Evolutionary conservation across 148 eudicot species (phyloP).

Genomic region (Nepenthes mirabilis): DNA sequence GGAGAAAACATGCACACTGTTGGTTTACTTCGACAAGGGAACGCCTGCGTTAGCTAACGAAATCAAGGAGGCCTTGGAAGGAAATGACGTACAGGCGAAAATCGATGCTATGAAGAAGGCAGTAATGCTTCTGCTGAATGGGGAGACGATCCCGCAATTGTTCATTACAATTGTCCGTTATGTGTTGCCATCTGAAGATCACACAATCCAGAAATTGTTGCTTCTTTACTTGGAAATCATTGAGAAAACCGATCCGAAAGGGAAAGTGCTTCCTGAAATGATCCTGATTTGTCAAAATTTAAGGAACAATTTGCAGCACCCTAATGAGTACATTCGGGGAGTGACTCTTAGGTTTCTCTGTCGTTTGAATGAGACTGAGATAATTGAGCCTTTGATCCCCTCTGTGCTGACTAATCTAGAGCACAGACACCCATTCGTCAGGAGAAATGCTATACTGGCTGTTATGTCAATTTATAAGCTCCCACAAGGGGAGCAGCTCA

Average conservation of each 20-base stretch:
- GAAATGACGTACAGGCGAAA: constrained; percentile 49
- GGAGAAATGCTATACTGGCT: constrained; percentile 72
- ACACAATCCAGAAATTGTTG: constrained; percentile 58
- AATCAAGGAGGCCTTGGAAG: constrained; percentile 74
- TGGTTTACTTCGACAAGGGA: constrained; percentile 72
- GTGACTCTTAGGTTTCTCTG: constrained; percentile 74
- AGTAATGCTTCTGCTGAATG: constrained; percentile 63
- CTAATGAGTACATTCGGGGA: constrained; percentile 74
- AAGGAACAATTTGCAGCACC: constrained; percentile 63
- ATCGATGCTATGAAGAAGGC: constrained; percentile 76
- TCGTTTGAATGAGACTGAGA: constrained; percentile 55
- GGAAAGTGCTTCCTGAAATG: constrained; percentile 61
- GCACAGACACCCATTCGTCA: constrained; percentile 59
- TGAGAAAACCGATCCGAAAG: constrained; percentile 65
- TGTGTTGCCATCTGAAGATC: constrained; percentile 70
- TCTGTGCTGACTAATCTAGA: constrained; percentile 51
- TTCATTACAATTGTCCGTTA: constrained; percentile 68
- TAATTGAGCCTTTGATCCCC: constrained; percentile 67
- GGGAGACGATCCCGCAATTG: constrained; percentile 65
- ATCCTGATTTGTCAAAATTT: constrained; percentile 69
- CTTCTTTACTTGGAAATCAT: constrained; percentile 64
- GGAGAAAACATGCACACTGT: constrained; percentile 64
- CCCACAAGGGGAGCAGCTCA: constrained; percentile 67
- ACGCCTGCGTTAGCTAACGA: constrained; percentile 74
- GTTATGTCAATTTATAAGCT: constrained; percentile 65